Evolutionary conservation across 441 rosid genomes (phyloP), one percentile per base, ranked within the genome.

Genomic region (Pelargonium hybrid): DNA sequence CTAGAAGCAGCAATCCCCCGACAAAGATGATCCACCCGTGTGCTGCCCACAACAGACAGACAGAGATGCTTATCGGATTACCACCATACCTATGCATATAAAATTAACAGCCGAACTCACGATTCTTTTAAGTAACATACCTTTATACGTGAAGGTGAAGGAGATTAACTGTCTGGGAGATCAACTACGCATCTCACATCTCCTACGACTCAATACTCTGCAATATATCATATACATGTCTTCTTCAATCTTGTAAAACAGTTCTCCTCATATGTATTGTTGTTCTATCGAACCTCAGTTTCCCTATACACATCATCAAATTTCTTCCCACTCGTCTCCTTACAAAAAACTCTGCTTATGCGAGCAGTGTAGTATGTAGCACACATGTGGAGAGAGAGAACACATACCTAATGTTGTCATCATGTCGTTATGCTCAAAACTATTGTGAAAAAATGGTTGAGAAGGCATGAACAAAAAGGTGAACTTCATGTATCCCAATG

Each of bases 161-260:
- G 31, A 23, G 65, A 61, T 31, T 10, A 61, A 61, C 65, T 23
- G 41, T 37, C 41, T 37, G 43, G 65, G 37, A 61, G 34, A 61
- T 56, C 21, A 7, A 56, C 25, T n/a, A n/a, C 18, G 18, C 62
- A 1, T 61, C 29, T 61, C 34, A 13, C 65, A 25, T 20, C 65
- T 61, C 65, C 65, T 61, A 25, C 37, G 1, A 61, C 7, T 25
- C 26, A 14, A 61, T 25, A 61, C 65, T 61, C 37, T 61, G 37
- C 65, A 23, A 61, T 21, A 25, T 23, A 61, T 11, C 65, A 61
- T 61, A 61, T 61, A 61, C 65, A 61, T 61, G 65, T 61, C n/a
- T 34, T 61, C n/a, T 34, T 34, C 37, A 20, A 11, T 61, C 34
- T 25, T 20, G 62, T 20, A 56, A 56, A 56, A 18, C 2, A 56